Conservation (phyloP, 2,329 filamentous ascomycete species). For the Apiospora saccharicola region DNA sequence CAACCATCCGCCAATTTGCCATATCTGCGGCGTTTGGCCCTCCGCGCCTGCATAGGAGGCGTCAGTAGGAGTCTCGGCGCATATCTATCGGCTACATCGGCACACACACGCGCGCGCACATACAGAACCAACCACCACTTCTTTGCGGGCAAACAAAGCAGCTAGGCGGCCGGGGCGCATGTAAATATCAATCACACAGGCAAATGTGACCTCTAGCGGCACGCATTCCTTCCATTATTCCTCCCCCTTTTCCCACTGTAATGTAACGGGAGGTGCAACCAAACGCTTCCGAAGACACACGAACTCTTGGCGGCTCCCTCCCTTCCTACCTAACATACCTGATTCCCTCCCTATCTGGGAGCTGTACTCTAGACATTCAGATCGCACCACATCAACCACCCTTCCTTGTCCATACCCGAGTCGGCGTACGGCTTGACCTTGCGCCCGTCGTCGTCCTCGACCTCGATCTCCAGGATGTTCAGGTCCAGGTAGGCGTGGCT, state of each 20-base stretch:
- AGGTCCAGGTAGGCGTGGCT: constrained; percentile 15
- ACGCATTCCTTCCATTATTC: constrained; percentile 3
- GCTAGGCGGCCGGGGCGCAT: neutral
- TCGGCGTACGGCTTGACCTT: constrained; percentile 20
- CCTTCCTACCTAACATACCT: too few relatives aligned
- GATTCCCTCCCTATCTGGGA: too few relatives aligned
- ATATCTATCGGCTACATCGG: constrained; percentile 6
- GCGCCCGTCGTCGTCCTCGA: constrained; percentile 24
- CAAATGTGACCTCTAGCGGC: neutral
- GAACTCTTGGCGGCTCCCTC: neutral
- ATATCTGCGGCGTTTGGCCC: neutral
- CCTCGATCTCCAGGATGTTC: constrained; percentile 22
- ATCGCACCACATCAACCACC: constrained; percentile 26
- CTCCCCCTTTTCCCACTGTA: neutral
- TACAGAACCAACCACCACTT: neutral
- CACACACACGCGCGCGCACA: neutral
- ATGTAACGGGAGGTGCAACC: neutral
- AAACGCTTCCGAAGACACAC: neutral
- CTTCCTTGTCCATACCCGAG: constrained; percentile 18
- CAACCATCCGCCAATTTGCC: neutral
- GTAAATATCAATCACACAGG: neutral
- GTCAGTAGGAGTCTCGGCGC: neutral
- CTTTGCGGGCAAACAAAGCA: neutral
- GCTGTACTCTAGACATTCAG: neutral
- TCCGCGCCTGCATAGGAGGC: neutral